Evolutionary conservation across 2,329 filamentous ascomycete species (phyloP), one percentile per base, ranked within the genome.

Genomic region (Beauveria medogensis): DNA sequence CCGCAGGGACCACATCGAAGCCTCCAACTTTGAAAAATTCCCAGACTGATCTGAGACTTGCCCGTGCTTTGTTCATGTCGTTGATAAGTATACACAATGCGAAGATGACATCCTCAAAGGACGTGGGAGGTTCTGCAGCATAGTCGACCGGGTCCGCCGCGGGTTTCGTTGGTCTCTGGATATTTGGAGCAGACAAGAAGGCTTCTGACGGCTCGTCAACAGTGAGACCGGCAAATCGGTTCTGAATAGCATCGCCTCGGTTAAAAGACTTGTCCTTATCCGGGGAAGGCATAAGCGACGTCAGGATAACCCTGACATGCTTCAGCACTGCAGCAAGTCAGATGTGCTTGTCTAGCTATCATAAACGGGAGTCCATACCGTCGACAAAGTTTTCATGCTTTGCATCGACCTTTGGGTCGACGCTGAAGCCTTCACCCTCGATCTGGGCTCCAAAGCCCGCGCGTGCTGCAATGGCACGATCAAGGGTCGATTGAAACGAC

Each of bases 1-100:
- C 67, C 6, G 71, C 69, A 14, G 70, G 70, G 64, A 69, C 69
- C 6, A 74, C 64, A 30, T 71, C 67, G 20, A 72, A 69, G 20
- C 66, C 64, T 26, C 65, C 64, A 18, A 67, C 63, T 52, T 63
- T 64, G 55, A 72, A 74, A 10, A 70, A 69, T 12, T 62, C 63
- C 70, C 70, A 73, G 1, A 57, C 12, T 14, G 24, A 46, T 2
- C 5, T 4, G 10, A 51, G 20, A n/a, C 20, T 47, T 24, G 40
- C 14, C n/a, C 46, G 28, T 1, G 20, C 37, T 5, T 9, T 20
- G 8, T 28, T 59, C 47, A 43, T 51, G 18, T 56, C 54, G 1
- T 46, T 3, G 12, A 37, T 37, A 34, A 56, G 54, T 1, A n/a
- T 2, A 2, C 12, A 37, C 41, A 56, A 2, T 18, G 41, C 41